phyloP scores from a whole-genome alignment of 2,329 filamentous ascomycete genomes.

The Cephalotrichum gorgonifer region DNA sequence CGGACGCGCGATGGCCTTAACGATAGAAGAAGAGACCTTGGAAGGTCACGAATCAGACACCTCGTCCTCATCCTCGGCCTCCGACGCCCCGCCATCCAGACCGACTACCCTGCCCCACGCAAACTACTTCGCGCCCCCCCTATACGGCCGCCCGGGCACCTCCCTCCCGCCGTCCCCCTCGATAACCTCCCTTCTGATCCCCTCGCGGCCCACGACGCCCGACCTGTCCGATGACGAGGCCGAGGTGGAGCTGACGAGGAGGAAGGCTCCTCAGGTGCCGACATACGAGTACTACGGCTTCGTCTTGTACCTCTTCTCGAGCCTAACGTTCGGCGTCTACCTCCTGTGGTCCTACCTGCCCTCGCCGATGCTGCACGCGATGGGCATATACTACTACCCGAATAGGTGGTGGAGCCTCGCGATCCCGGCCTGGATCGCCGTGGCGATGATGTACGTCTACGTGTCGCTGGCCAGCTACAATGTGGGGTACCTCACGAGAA shows the following conservation, averaged over 20 bases:
- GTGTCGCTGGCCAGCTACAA: conserved; percentile 88
- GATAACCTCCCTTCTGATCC: conserved; percentile 80
- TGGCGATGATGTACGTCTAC: conserved; percentile 85
- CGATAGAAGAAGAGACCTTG: background rate
- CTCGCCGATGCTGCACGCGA: conserved; percentile 78
- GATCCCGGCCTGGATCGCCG: conserved; percentile 81
- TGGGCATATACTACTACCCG: conserved; percentile 94
- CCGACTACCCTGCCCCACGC: too few species aligned
- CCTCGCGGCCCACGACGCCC: conserved; percentile 85
- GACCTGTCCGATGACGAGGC: conserved; percentile 85
- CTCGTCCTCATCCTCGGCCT: background rate
- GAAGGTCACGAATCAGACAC: background rate
- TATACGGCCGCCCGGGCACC: conserved; percentile 95
- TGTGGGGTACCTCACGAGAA: conserved; percentile 75
- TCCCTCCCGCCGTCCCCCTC: conserved; percentile 88
- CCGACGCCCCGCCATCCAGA: conserved; percentile 1
- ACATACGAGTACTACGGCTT: conserved; percentile 99
- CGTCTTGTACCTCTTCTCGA: conserved; percentile 85
- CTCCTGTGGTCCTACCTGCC: conserved; percentile 83
- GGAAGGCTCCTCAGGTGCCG: conserved; percentile 86
- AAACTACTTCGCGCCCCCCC: conserved; percentile 65
- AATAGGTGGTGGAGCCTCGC: conserved; percentile 97
- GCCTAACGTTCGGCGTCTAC: conserved; percentile 65
- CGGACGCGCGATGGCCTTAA: background rate
- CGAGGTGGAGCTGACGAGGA: conserved; percentile 67